Evolutionary conservation across 371 early-diverging fungal species (phyloP).

Genomic region (Haplosporangium sp.): DNA sequence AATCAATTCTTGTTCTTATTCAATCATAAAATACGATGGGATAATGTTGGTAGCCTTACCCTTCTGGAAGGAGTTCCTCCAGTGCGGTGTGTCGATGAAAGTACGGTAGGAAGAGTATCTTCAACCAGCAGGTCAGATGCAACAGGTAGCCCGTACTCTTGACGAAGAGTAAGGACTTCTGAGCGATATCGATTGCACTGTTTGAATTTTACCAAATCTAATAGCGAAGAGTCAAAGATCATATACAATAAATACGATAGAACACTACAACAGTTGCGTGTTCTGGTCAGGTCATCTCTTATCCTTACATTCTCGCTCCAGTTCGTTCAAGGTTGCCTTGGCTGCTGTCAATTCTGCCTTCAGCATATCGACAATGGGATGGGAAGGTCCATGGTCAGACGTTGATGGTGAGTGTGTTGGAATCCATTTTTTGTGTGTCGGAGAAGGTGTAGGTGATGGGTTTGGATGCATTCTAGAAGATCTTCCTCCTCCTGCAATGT

Average conservation of each 20-base stretch:
- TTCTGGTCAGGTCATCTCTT: no score
- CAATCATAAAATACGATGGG: background rate
- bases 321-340: constrained; percentile 70
- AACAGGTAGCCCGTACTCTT: constrained; percentile 66
- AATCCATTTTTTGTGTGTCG: constrained; percentile 65
- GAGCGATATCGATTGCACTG: constrained; percentile 78
- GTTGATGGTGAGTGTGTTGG: constrained; percentile 63
- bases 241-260: no score
- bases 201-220: constrained; percentile 72
- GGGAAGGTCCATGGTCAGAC: constrained; percentile 59
- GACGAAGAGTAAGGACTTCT: constrained; percentile 77
- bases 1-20: background rate
- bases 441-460: constrained; percentile 58
- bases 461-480: constrained; percentile 40
- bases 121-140: constrained; percentile 69
- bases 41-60: constrained; percentile 16
- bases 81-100: constrained; percentile 45
- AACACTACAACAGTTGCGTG: no score
- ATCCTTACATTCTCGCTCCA: constrained; percentile 79
- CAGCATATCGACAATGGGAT: constrained; percentile 74
- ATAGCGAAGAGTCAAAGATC: background rate
- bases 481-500: constrained; percentile 44
- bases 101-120: constrained; percentile 49
- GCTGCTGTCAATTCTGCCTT: constrained; percentile 75
- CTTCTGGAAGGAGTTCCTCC: constrained; percentile 47